phyloP scores from a whole-genome alignment of 1,139 yeast species.

The Candida sp. region DNA sequence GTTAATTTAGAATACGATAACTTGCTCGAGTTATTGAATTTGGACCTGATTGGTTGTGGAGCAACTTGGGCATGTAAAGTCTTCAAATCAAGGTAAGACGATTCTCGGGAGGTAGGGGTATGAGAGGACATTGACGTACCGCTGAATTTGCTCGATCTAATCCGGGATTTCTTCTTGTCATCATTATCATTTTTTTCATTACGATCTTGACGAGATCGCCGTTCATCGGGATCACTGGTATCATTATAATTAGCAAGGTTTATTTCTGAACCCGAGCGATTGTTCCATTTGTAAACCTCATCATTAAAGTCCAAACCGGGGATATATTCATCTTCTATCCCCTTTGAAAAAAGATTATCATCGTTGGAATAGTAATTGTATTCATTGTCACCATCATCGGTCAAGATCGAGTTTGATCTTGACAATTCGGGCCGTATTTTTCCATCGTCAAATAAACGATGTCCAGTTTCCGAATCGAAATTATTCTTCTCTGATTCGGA shows the following conservation, averaged over 20 bases:
- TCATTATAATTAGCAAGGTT: constrained; percentile 3
- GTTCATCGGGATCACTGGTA: constrained; percentile 7
- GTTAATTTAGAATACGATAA: constrained; percentile 22
- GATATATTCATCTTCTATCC: constrained; percentile 69
- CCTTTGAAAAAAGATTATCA: constrained; percentile 22
- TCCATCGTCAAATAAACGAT: constrained; percentile 48
- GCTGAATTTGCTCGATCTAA: not conserved
- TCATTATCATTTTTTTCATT: constrained; percentile 6
- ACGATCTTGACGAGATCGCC: constrained; percentile 2
- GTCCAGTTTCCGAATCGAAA: constrained; percentile 50
- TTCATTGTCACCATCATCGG: constrained; percentile 9
- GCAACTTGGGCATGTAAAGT: constrained; percentile 46
- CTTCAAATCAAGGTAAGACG: constrained; percentile 39
- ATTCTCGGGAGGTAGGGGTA: constrained; percentile 27
- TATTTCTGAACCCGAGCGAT: constrained; percentile 14
- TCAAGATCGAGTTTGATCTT: constrained; percentile 8
- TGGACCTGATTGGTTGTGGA: constrained; percentile 38
- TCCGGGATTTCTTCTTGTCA: constrained; percentile 3
- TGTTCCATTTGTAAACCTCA: constrained; percentile 37
- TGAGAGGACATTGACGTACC: constrained; percentile 6
- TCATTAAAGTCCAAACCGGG: constrained; percentile 60
- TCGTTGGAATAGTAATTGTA: constrained; percentile 19
- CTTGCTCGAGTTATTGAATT: constrained; percentile 9
- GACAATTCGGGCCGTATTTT: constrained; percentile 33
- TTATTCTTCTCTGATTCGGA: constrained; percentile 56